These are phyloP conservation scores for Podaxis sp. DNA, from an alignment of 768 basidiomycete species.

Conservation along the genomic window DNA sequence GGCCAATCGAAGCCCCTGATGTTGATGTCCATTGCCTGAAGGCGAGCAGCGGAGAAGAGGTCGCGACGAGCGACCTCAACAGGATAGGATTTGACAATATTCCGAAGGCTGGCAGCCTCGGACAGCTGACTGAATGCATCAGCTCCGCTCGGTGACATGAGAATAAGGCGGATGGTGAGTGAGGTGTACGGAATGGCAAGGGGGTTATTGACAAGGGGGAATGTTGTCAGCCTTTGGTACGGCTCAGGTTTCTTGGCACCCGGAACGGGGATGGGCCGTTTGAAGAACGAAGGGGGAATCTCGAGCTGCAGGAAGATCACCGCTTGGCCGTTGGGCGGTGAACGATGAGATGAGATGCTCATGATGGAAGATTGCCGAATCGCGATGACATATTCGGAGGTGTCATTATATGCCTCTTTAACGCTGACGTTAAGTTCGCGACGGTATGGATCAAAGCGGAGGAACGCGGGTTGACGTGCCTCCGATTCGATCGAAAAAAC, in stretches of 20 bases:
- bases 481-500: slow-evolving; percentile 49
- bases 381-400: slow-evolving; percentile 32
- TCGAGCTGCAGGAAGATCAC: slow-evolving; percentile 43
- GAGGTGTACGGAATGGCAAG: slow-evolving; percentile 50
- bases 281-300: slow-evolving; percentile 24
- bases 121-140: slow-evolving; percentile 35
- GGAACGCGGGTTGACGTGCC: slow-evolving; percentile 24
- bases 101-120: slow-evolving; percentile 35
- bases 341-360: slow-evolving; percentile 32
- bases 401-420: slow-evolving; percentile 19
- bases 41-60: slow-evolving; percentile 38
- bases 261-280: slow-evolving; percentile 16
- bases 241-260: slow-evolving; percentile 19
- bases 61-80: slow-evolving; percentile 37
- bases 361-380: slow-evolving; percentile 43
- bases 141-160: slow-evolving; percentile 30
- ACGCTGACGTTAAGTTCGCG: slow-evolving; percentile 42
- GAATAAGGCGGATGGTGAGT: slow-evolving; percentile 50
- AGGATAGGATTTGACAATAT: slow-evolving; percentile 27
- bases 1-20: slow-evolving; percentile 38
- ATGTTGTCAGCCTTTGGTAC: slow-evolving; percentile 31
- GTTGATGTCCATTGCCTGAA: slow-evolving; percentile 29
- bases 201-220: slow-evolving; percentile 41
- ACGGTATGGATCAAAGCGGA: slow-evolving; percentile 35
- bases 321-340: slow-evolving; percentile 21